Conservation (phyloP, 2,329 filamentous ascomycete species). For the Stemphylium lycopersici region DNA sequence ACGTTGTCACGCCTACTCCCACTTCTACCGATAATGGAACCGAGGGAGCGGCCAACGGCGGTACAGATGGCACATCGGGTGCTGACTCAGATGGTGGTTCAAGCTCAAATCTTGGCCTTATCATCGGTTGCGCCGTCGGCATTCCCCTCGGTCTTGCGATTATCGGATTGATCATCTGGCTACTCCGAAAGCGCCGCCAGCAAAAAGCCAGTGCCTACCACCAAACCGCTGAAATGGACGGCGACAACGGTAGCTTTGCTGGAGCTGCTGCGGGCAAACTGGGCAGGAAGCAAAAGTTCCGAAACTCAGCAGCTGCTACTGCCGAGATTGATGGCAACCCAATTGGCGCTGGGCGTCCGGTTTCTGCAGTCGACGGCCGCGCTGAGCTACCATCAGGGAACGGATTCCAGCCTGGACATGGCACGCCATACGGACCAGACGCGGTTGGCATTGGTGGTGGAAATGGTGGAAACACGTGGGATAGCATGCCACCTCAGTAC, state of each 20-base stretch:
- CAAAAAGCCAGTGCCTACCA: constrained; percentile 28
- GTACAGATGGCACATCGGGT: neutral
- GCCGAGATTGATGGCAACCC: constrained; percentile 39
- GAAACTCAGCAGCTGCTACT: constrained; percentile 22
- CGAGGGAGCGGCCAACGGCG: neutral
- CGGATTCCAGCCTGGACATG: constrained; percentile 33
- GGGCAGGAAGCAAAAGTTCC: constrained; percentile 26
- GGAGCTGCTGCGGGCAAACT: constrained; percentile 35
- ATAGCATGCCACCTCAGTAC: constrained; percentile 39
- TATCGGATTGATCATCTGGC: constrained; percentile 39
- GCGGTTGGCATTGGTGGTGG: constrained; percentile 42
- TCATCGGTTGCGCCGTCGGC: constrained; percentile 46
- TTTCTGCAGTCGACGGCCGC: constrained; percentile 34
- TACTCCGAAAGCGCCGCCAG: constrained; percentile 39
- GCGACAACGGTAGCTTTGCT: constrained; percentile 24
- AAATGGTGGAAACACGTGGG: constrained; percentile 33
- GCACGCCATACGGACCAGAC: constrained; percentile 34
- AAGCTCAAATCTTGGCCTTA: constrained; percentile 35
- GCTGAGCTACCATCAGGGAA: constrained; percentile 41
- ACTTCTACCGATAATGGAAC: constrained; percentile 5
- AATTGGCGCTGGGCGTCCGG: constrained; percentile 37
- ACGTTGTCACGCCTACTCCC: constrained; percentile 22
- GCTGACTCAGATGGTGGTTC: constrained; percentile 12
- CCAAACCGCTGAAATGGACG: constrained; percentile 20
- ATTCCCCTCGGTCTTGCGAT: constrained; percentile 44